Conservation (phyloP, 1,284 basidiomycete genomes). For the Cutaneotrichosporon sp. region DNA sequence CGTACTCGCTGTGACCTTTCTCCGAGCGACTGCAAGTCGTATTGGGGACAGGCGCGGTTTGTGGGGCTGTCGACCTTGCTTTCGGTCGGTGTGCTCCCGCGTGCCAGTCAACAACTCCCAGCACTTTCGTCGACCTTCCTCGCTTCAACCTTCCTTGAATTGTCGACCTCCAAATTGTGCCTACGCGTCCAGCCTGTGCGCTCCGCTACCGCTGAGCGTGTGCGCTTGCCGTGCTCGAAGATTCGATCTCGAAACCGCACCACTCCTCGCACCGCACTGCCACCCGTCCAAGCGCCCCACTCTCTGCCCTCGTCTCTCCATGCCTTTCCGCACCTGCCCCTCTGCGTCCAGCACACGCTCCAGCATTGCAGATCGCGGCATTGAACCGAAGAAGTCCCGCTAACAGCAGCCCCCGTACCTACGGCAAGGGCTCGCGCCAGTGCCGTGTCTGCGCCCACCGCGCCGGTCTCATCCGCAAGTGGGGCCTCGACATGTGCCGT, state of each 20-base stretch:
- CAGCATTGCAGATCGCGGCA: background rate
- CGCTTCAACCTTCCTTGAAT: background rate
- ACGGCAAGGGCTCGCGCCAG: slow-evolving; percentile 91
- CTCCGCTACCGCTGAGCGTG: background rate
- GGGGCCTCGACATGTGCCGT: slow-evolving; percentile 62
- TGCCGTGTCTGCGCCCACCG: slow-evolving; percentile 96
- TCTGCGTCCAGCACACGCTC: background rate
- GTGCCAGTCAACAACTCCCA: too few species aligned
- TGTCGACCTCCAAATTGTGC: background rate
- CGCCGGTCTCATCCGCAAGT: slow-evolving; percentile 81
- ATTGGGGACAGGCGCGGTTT: too few species aligned
- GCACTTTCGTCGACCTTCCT: background rate
- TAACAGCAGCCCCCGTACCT: slow-evolving; percentile 74
- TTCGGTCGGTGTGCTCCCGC: too few species aligned
- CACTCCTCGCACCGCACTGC: background rate
- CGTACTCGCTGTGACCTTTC: too few species aligned
- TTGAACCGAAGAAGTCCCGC: background rate
- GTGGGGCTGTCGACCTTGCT: too few species aligned
- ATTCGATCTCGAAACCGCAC: background rate
- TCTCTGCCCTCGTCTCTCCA: background rate
- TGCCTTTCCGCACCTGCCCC: background rate
- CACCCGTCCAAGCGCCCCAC: background rate
- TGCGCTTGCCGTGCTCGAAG: background rate
- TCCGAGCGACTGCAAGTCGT: too few species aligned
- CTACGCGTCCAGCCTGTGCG: background rate